A percentile compares a stretch with the other conserved stretches of the same genome.
These are phyloP conservation scores for Yarrowia divulgata DNA, from an alignment of 805 yeast species.

Conservation along the genomic window DNA sequence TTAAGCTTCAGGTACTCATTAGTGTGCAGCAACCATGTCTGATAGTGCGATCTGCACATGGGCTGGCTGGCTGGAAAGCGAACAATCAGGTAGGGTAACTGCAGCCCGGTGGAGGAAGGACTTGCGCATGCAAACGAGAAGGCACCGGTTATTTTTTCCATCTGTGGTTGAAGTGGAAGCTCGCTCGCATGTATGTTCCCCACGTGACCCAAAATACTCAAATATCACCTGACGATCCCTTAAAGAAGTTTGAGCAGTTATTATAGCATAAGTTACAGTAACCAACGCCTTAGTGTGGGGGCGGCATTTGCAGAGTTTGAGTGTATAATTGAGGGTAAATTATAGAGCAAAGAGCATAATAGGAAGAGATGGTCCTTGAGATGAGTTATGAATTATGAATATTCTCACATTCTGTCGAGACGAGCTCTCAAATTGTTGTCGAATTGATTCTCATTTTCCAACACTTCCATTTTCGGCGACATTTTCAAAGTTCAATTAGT, in stretches of 20 bases:
- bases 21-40: constrained; percentile 36
- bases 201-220: not conserved
- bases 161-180: no score
- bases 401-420: no score
- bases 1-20: constrained; percentile 1
- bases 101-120: not conserved
- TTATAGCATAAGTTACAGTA: no score
- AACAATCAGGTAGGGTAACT: constrained; percentile 10
- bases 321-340: no score
- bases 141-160: not conserved
- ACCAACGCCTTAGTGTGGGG: not conserved
- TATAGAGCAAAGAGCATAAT: no score
- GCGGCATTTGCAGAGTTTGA: no score
- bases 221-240: not conserved
- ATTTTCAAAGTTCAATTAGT: not conserved
- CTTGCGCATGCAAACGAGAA: not conserved
- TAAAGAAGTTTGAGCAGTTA: no score
- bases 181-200: not conserved
- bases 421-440: no score
- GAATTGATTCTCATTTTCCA: no score
- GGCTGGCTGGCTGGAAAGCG: constrained; percentile 6
- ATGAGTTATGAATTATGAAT: no score
- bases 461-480: not conserved
- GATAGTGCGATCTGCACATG: constrained; percentile 27
- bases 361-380: no score